Percentiles rank a stretch among this genome's conserved stretches.
Evolutionary conservation across 2,329 filamentous ascomycete species (phyloP).

Genomic region (Boeremia lycopersici): DNA sequence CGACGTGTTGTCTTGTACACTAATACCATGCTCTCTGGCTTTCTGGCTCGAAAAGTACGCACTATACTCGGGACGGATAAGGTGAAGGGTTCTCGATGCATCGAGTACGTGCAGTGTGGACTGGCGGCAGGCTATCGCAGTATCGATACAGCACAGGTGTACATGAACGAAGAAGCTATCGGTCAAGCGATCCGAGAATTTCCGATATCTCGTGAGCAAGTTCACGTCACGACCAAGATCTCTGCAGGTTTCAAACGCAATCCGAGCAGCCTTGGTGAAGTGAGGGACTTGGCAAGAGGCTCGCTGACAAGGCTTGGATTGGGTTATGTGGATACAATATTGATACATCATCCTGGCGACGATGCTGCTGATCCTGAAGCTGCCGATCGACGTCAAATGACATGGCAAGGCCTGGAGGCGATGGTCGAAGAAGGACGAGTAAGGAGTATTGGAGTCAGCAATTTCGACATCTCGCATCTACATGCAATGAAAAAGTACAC

Average conservation of each 20-base stretch:
- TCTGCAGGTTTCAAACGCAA: background rate
- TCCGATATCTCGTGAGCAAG: background rate
- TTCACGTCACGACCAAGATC: background rate
- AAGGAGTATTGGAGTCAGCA: background rate
- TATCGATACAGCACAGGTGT: background rate
- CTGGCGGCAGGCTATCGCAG: background rate
- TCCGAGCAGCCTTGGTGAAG: background rate
- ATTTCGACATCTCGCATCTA: background rate
- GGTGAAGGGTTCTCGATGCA: background rate
- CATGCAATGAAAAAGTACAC: background rate
- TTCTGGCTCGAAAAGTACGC: no score
- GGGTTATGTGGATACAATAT: background rate
- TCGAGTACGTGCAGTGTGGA: background rate
- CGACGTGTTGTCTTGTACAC: no score
- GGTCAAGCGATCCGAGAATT: background rate
- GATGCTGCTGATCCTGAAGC: no score
- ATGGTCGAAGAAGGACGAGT: background rate
- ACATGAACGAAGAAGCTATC: background rate
- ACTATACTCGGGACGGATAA: background rate
- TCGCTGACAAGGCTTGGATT: background rate
- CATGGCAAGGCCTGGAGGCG: background rate
- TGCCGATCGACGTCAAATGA: background rate
- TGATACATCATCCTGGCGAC: background rate
- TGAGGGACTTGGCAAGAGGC: no score
- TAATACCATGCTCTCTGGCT: no score